phyloP scores from a whole-genome alignment of 139 green algal genomes.

The Volvox reticuliferus region DNA sequence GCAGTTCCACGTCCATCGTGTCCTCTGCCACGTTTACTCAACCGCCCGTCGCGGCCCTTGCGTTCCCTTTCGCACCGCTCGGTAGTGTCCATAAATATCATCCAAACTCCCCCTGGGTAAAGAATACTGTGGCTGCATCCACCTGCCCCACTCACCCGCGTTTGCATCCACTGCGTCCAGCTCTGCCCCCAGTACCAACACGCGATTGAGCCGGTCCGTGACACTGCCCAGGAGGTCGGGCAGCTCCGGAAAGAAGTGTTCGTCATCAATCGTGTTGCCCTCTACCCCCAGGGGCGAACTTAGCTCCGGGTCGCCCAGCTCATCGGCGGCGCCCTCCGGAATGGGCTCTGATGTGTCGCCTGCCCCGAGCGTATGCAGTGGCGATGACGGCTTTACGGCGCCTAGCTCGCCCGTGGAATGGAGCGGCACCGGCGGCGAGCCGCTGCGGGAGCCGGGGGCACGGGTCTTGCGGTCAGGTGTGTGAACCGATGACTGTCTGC shows the following conservation, averaged over 20 bases:
- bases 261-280: constrained; percentile 74
- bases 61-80: too few relatives aligned
- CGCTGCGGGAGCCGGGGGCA: neutral
- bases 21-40: too few relatives aligned
- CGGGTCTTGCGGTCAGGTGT: constrained; percentile 42
- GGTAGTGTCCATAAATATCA: too few relatives aligned
- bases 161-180: neutral
- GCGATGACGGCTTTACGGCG: constrained; percentile 36
- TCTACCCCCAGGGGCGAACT: neutral
- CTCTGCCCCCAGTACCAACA: constrained; percentile 47
- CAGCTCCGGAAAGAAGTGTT: constrained; percentile 77
- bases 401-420: constrained; percentile 11
- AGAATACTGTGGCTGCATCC: too few relatives aligned
- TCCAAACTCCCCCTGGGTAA: too few relatives aligned
- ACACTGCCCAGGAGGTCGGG: constrained; percentile 57
- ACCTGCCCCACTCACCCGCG: neutral
- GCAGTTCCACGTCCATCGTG: too few relatives aligned
- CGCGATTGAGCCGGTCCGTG: constrained; percentile 55
- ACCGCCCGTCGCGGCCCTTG: too few relatives aligned
- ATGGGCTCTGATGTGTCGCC: neutral
- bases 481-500: constrained; percentile 21
- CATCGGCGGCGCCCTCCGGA: constrained; percentile 20
- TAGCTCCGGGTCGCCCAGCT: constrained; percentile 1
- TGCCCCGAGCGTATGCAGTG: neutral
- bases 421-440: constrained; percentile 26